Conservation (phyloP, 768 basidiomycete genomes). For the Amanita polypyramis region DNA sequence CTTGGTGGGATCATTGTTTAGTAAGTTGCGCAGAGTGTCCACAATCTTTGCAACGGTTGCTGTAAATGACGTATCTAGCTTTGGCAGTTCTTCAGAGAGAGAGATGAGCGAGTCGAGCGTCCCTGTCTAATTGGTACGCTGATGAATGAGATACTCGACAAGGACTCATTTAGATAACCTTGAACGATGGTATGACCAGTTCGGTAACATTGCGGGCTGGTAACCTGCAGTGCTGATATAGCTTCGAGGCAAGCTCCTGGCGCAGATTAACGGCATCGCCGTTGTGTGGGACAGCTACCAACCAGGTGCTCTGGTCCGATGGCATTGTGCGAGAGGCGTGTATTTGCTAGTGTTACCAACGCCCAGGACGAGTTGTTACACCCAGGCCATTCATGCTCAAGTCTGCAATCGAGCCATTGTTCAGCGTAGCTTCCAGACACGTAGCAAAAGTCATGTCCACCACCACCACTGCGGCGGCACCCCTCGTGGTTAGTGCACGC, state of each 20-base stretch:
- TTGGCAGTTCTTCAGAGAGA: slow-evolving; percentile 88
- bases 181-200: slow-evolving; percentile 78
- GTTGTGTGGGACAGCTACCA: slow-evolving; percentile 78
- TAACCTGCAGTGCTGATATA: slow-evolving; percentile 45
- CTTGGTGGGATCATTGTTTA: slow-evolving; percentile 79
- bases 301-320: slow-evolving; percentile 93
- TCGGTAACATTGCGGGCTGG: slow-evolving; percentile 44
- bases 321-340: slow-evolving; percentile 48
- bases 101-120: slow-evolving; percentile 84
- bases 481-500: slow-evolving; percentile 43
- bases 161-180: slow-evolving; percentile 41
- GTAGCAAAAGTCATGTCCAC: slow-evolving; percentile 4
- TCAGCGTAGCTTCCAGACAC: background rate
- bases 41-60: slow-evolving; percentile 84
- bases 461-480: slow-evolving; percentile 22
- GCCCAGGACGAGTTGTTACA: slow-evolving; percentile 1
- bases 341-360: background rate
- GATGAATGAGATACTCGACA: slow-evolving; percentile 10
- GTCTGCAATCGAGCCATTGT: background rate
- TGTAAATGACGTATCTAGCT: slow-evolving; percentile 84
- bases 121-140: slow-evolving; percentile 54
- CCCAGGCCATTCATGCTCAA: background rate
- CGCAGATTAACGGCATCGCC: slow-evolving; percentile 72
- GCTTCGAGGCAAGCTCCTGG: slow-evolving; percentile 55
- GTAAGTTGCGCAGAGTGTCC: slow-evolving; percentile 82